Base-by-base conservation (phyloP, 805 yeast species). In the Candida quercuum region DNA sequence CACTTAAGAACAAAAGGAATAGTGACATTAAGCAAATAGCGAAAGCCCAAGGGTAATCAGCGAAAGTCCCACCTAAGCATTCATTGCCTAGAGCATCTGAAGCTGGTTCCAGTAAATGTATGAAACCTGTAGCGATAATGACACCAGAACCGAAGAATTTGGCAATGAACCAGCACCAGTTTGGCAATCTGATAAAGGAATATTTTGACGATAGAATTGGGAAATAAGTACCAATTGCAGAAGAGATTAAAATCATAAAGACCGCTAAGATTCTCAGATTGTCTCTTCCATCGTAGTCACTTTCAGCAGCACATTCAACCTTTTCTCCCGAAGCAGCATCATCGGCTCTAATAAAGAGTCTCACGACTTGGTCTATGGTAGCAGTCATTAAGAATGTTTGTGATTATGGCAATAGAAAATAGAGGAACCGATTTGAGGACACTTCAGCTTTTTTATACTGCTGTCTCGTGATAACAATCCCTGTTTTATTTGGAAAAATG, bases 111-210 rank as follows among this genome's bases (percentile, higher is more conserved):
- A 85, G 60, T 42, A 85, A 63, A 61, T 85, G 94, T 22, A 85
- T 77, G 49, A 85, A 82, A 0, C 89, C 86, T 1, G 94, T 85
- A 12, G 91, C 85, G 11, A 85, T 71, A 51, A 85, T 85, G 34
- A 85, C 91, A 38, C 94, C 94, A 3, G 89, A 80, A 43, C 94
- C 94, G 54, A 85, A 85, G 59, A 71, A 83, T 51, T 81, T 83
- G 35, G 85, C 78, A 33, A 78, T 56, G 54, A 81, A 79, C 59
- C 81, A 81, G 45, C 77, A 71, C 75, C 76, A 70, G 12, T 68
- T 50, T 1, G 87, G 87, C 41, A 81, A 48, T 44, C 76, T 63
- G 31, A 81, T 66, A 47, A 71, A 71, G 1, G 85, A 76, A 49
- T 72, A 74, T 43, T 66, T 66, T 5, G 84, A 77, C 0, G 85